These are phyloP conservation scores for Saussurea involucrata DNA, from an alignment of 129 eudicot species.

Conservation along the genomic window DNA sequence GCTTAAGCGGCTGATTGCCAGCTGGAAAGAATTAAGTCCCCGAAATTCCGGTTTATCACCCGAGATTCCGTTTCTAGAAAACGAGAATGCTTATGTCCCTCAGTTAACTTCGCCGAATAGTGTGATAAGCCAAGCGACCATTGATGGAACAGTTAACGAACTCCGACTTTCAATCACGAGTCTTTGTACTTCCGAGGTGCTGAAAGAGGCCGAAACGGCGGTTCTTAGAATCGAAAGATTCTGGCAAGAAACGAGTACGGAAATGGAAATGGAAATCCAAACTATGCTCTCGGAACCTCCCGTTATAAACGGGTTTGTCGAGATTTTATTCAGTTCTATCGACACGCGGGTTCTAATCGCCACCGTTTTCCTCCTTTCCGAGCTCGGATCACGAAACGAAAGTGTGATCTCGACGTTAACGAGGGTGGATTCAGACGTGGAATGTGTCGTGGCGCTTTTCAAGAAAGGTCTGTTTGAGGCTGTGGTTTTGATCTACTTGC, in stretches of 20 bases:
- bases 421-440: conserved; percentile 70
- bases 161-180: conserved; percentile 45
- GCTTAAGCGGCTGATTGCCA: conserved; percentile 73
- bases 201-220: conserved; percentile 59
- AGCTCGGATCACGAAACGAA: conserved; percentile 56
- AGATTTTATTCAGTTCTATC: conserved; percentile 70
- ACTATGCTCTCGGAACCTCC: conserved; percentile 73
- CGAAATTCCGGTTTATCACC: conserved; percentile 4
- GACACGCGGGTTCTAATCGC: conserved; percentile 54
- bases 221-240: conserved; percentile 55
- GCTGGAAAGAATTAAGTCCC: conserved; percentile 59
- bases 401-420: conserved; percentile 60
- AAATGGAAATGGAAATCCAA: conserved; percentile 43
- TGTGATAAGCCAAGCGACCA: conserved; percentile 48
- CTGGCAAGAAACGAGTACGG: conserved; percentile 45
- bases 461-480: conserved; percentile 71
- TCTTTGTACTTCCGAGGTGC: conserved; percentile 66
- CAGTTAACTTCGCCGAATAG: conserved; percentile 44
- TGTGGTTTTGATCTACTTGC: conserved; percentile 55
- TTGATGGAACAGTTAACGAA: conserved; percentile 45
- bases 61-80: conserved; percentile 19
- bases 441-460: conserved; percentile 65
- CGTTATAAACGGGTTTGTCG: conserved; percentile 66
- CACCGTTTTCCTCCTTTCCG: conserved; percentile 60
- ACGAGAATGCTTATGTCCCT: conserved; percentile 26